Evolutionary conservation across 2,329 filamentous ascomycete genomes (phyloP).

Genomic region (Elsinoe fawcettii): DNA sequence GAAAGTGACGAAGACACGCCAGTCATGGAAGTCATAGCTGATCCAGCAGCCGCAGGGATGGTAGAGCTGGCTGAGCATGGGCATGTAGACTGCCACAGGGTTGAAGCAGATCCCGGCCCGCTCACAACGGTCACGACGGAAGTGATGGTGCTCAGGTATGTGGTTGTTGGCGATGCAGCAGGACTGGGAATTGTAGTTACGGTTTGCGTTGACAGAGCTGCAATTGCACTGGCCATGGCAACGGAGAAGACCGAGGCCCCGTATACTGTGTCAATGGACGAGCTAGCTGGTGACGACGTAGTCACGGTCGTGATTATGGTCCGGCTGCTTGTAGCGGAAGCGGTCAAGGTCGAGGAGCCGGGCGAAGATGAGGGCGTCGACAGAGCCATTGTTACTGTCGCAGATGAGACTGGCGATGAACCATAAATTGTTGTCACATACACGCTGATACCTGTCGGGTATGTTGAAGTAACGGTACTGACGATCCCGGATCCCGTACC

Average conservation of each 20-base stretch:
- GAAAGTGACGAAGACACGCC: neutral
- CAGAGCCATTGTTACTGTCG: neutral
- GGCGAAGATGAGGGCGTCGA: neutral
- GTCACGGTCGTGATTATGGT: no score
- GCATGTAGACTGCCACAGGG: neutral
- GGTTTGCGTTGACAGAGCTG: neutral
- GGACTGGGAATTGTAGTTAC: neutral
- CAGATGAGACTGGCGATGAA: neutral
- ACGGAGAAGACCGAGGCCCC: conserved; percentile 1
- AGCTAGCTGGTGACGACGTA: neutral
- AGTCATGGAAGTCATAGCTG: neutral
- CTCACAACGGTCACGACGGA: conserved; percentile 2
- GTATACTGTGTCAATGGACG: neutral
- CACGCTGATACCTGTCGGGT: neutral
- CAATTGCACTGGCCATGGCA: conserved; percentile 6
- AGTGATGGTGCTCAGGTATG: conserved; percentile 3
- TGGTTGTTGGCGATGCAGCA: neutral
- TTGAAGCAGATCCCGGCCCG: neutral
- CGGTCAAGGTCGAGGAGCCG: neutral
- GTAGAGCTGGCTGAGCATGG: neutral
- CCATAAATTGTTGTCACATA: neutral
- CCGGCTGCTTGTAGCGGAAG: neutral
- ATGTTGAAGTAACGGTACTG: neutral
- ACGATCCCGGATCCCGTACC: neutral
- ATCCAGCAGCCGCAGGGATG: neutral